Evolutionary conservation across 345 rosid genomes (phyloP), one percentile per base, ranked within the genome.

Genomic region (Carallia brachiata): DNA sequence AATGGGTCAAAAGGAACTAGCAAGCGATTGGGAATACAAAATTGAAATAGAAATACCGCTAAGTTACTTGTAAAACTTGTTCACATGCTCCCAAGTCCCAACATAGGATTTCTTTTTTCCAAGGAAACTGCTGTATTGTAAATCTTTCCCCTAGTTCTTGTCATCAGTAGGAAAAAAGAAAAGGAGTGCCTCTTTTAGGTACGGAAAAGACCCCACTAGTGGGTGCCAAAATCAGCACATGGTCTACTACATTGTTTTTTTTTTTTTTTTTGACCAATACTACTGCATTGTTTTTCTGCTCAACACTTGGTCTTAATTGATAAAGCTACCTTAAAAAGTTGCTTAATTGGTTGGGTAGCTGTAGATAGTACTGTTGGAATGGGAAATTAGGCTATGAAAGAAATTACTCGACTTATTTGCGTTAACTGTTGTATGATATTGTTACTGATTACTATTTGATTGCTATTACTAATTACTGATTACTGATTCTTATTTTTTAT

Each of bases 31-130:
- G 16, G 30, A 30, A 56, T 19, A 27, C 61, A 23, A 57, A 9
- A 10, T 27, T 23, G 6, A 57, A 57, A 10, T 57, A 7, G 30
- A 6, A 23, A 32, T 16, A 10, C 61, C 7, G 6, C 36, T 56
- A 61, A 39, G 70, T 80, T 80, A 80, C 80, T 80, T 80, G 83
- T 73, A 73, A 32, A 67, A 80, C 65, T 80, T 73, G 80, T 70
- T 15, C 70, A 76, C 83, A 65, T 58, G 39, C 64, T 15, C 34
- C 8, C 55, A 13, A 44, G 4, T 15, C 34, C 8, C 55, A 13
- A 44, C 16, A 44, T 12, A 44, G 17, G 5, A 12, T 44, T 44
- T 44, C 16, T 0, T 44, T 44, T 44, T 44, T 44, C 50, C 16
- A 12, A 10, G 50, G 16, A 40, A 36, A 36, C 37, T 36, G 37